Conservation (phyloP, 2,329 filamentous ascomycete species). For the Fusarium sacchari region DNA sequence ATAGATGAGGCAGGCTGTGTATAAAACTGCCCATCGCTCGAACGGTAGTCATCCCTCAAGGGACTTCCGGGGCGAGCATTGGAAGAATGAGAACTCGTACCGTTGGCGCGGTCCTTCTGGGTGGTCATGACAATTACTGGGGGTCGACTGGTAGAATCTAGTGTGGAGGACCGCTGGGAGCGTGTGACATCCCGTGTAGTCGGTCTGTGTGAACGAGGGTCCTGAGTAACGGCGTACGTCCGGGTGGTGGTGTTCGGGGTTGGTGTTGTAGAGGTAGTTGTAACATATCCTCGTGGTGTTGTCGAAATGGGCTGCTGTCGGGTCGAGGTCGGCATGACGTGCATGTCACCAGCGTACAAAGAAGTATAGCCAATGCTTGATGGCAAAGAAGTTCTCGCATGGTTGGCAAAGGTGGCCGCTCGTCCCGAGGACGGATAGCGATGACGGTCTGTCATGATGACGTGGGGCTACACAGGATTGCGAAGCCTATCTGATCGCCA, state of each 20-base stretch:
- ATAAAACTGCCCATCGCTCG: conserved; percentile 63
- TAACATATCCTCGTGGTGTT: conserved; percentile 47
- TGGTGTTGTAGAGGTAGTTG: conserved; percentile 48
- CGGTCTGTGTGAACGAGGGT: conserved; percentile 58
- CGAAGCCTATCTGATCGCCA: conserved; percentile 2
- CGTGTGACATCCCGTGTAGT: conserved; percentile 61
- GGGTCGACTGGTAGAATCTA: conserved; percentile 60
- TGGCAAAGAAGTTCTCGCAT: conserved; percentile 65
- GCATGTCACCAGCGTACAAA: conserved; percentile 63
- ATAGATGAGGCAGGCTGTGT: conserved; percentile 68
- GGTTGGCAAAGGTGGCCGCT: conserved; percentile 58
- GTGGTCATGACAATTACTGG: conserved; percentile 68
- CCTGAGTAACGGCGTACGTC: conserved; percentile 66
- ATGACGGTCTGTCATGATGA: conserved; percentile 61
- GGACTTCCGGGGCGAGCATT: conserved; percentile 57
- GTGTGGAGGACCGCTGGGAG: conserved; percentile 58
- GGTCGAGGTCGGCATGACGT: conserved; percentile 58
- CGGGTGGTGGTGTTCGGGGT: conserved; percentile 59
- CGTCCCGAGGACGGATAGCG: conserved; percentile 54
- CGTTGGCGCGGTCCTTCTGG: conserved; percentile 55
- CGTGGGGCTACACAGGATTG: conserved; percentile 19
- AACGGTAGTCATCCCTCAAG: conserved; percentile 60
- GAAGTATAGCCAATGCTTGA: conserved; percentile 60
- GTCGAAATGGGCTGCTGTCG: conserved; percentile 46
- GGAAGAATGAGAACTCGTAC: conserved; percentile 52